Conservation (phyloP, 2,329 filamentous ascomycete genomes). For the Penicillium sp. region DNA sequence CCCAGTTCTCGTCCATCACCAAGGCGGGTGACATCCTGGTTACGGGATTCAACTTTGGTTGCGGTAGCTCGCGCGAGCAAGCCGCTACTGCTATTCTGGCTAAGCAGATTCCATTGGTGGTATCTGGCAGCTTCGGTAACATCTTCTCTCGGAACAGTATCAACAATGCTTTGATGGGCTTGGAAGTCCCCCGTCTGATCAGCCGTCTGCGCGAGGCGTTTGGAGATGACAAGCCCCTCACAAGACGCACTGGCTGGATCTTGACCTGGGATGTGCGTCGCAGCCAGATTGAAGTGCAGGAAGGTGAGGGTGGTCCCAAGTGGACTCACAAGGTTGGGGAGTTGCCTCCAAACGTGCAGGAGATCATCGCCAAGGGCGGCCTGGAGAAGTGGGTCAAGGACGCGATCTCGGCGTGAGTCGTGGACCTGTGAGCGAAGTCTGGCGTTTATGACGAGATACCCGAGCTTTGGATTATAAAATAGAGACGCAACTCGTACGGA, state of each 20-base stretch:
- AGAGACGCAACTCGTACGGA: background rate
- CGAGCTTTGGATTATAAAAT: constrained; percentile 12
- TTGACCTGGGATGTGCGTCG: constrained; percentile 73
- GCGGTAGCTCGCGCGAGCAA: constrained; percentile 74
- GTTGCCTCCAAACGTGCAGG: constrained; percentile 57
- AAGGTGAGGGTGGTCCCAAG: constrained; percentile 58
- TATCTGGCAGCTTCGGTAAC: constrained; percentile 37
- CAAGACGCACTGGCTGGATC: constrained; percentile 54
- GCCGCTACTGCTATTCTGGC: constrained; percentile 68
- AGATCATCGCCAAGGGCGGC: background rate
- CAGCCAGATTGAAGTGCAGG: constrained; percentile 64
- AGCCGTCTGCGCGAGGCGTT: constrained; percentile 34
- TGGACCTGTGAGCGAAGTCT: constrained; percentile 2
- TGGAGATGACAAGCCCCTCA: constrained; percentile 19
- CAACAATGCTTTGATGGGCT: constrained; percentile 40
- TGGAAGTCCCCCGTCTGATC: constrained; percentile 37
- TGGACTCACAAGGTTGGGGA: constrained; percentile 82
- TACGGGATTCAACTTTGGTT: constrained; percentile 82
- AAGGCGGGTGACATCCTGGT: constrained; percentile 74
- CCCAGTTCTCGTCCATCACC: constrained; percentile 58
- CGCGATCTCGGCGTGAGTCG: constrained; percentile 47
- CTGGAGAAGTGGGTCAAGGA: constrained; percentile 66
- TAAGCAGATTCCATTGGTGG: constrained; percentile 35
- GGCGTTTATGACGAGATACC: constrained; percentile 19
- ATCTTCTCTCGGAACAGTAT: constrained; percentile 39